Evolutionary conservation across 441 rosid species (phyloP).

Genomic region (Adansonia grandidieri): DNA sequence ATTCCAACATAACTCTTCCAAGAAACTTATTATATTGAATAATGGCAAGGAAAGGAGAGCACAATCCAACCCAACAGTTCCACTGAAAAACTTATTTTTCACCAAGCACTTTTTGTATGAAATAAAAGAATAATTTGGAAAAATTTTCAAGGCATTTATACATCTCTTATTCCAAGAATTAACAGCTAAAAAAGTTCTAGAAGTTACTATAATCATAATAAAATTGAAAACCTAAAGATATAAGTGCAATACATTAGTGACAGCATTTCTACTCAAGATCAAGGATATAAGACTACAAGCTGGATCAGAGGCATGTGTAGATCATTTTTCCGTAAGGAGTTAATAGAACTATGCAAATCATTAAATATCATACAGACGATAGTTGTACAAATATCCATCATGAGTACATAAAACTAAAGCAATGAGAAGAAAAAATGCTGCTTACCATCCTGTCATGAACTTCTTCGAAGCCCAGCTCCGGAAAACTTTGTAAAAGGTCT

Average conservation of each 20-base stretch:
- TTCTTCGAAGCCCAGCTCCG: constrained; percentile 99
- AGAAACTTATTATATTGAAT: background rate
- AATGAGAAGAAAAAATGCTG: constrained; percentile 24
- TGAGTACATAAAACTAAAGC: background rate
- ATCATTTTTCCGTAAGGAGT: constrained; percentile 4
- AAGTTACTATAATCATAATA: background rate
- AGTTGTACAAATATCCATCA: background rate
- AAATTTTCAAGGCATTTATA: background rate
- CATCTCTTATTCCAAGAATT: background rate
- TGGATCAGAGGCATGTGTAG: background rate
- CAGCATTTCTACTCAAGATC: background rate
- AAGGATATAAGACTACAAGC: background rate
- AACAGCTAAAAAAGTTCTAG: background rate
- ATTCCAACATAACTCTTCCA: constrained; percentile 12
- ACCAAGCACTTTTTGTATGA: background rate
- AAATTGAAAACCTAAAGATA: background rate
- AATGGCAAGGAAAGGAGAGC: background rate
- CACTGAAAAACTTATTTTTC: background rate
- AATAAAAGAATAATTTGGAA: background rate
- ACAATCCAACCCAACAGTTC: background rate
- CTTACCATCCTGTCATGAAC: constrained; percentile 98
- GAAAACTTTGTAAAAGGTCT: constrained; percentile 89
- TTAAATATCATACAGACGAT: constrained; percentile 6
- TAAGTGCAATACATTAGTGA: background rate
- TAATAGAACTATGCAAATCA: background rate